phyloP scores from a whole-genome alignment of 2,329 filamentous ascomycete species.

The Trematosphaeria pertusa region DNA sequence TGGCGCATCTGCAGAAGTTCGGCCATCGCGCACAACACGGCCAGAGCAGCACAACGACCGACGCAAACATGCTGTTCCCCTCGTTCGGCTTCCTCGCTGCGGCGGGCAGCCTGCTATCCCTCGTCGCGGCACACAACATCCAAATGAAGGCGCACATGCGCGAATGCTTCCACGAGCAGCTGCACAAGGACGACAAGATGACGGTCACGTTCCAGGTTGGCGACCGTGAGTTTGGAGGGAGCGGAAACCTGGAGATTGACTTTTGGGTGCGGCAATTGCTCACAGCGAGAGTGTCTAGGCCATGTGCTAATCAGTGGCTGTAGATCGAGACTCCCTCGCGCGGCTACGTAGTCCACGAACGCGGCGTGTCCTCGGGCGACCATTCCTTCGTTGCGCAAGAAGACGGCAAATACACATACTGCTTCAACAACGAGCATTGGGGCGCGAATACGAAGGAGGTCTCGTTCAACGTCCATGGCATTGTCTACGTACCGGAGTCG shows the following conservation, averaged over 20 bases:
- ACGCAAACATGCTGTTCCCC: slow-evolving; percentile 43
- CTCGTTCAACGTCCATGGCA: slow-evolving; percentile 98
- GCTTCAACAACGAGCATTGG: slow-evolving; percentile 99
- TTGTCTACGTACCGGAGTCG: slow-evolving; percentile 92
- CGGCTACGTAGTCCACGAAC: slow-evolving; percentile 80
- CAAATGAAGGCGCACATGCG: slow-evolving; percentile 89
- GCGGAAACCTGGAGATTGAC: slow-evolving; percentile 94
- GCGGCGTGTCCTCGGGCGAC: slow-evolving; percentile 85
- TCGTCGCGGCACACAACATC: slow-evolving; percentile 87
- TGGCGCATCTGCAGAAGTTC: slow-evolving; percentile 13
- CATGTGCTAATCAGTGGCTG: too few relatives aligned
- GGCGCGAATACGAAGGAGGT: slow-evolving; percentile 96
- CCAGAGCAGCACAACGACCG: slow-evolving; percentile 18
- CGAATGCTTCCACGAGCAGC: slow-evolving; percentile 95
- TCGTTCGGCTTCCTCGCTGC: slow-evolving; percentile 48
- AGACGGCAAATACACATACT: slow-evolving; percentile 94
- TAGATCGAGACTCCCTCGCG: slow-evolving; percentile 80
- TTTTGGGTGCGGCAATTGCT: slow-evolving; percentile 77
- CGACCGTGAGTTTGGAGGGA: slow-evolving; percentile 92
- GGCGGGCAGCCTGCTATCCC: slow-evolving; percentile 66
- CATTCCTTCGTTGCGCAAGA: slow-evolving; percentile 85
- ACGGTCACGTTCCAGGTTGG: slow-evolving; percentile 98
- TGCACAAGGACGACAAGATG: slow-evolving; percentile 97
- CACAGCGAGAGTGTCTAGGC: slow-evolving; percentile 1
- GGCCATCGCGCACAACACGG: slow-evolving; percentile 17